phyloP scores from a whole-genome alignment of 2,329 filamentous ascomycete species.

The Graphium sp. region DNA sequence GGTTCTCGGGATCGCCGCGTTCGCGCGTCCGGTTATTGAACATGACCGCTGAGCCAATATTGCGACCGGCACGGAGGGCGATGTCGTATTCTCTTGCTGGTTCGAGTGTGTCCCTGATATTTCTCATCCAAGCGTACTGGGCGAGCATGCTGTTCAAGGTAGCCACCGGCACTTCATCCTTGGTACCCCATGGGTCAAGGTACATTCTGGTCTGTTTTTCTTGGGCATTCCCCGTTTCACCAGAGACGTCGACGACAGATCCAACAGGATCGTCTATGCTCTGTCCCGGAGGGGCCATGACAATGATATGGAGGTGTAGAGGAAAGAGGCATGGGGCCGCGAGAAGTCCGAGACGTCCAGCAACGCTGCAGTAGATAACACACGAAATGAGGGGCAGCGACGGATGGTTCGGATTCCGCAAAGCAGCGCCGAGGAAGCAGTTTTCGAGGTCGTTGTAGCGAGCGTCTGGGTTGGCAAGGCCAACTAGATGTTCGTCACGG shows the following conservation, averaged over 20 bases:
- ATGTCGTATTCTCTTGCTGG: constrained; percentile 50
- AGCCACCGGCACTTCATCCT: constrained; percentile 44
- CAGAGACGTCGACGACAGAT: no score
- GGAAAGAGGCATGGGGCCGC: constrained; percentile 71
- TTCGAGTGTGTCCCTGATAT: constrained; percentile 35
- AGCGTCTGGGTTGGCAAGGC: constrained; percentile 43
- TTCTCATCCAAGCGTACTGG: constrained; percentile 23
- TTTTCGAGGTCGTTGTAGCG: constrained; percentile 72
- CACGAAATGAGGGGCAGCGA: constrained; percentile 77
- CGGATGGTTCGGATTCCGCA: constrained; percentile 56
- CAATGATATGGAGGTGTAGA: constrained; percentile 68
- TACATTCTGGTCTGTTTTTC: constrained; percentile 39
- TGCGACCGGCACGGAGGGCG: constrained; percentile 48
- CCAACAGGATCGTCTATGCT: constrained; percentile 35
- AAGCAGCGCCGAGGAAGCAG: constrained; percentile 70
- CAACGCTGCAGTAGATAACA: constrained; percentile 72
- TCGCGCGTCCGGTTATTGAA: no score
- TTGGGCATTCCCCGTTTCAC: constrained; percentile 10
- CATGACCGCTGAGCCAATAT: constrained; percentile 16
- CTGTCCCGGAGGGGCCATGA: constrained; percentile 42
- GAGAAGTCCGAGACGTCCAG: constrained; percentile 54
- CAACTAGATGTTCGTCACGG: constrained; percentile 48
- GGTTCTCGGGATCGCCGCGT: no score
- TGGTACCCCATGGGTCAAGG: constrained; percentile 63
- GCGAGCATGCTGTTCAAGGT: constrained; percentile 44